Evolutionary conservation across 1,139 yeast genomes (phyloP), one percentile per base, ranked within the genome.

Genomic region (Hyphopichia wangnamkhiaoensis): DNA sequence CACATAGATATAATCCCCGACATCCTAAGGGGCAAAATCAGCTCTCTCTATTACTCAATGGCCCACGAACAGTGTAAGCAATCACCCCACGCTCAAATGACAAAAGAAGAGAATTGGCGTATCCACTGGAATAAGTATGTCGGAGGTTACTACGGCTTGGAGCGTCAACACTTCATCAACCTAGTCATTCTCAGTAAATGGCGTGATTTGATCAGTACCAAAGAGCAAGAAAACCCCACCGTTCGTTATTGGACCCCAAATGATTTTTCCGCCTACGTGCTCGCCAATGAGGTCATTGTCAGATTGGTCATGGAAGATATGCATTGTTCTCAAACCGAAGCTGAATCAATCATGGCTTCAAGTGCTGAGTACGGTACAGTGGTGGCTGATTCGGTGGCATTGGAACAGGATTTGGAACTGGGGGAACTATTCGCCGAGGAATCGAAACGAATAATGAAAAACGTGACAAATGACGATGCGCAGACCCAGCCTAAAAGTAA

Each of bases 141-240:
- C 8, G 80, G 80, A n/a, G 91, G 91, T 0, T 84, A 74, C 50
- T 74, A 75, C 48, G 91, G 91, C 0, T 58, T 75, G 30, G 68
- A 70, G 42, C 61, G 89, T 39, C 87, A 83, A 46, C 65, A 74
- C 39, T 56, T 64, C 13, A 70, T 84, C 1, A 74, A 83, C 1
- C 54, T 58, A 20, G 46, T 59, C 41, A 68, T 76, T 33, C 43
- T 59, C 28, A 47, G 59, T 20, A 46, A 56, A 35, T 69, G 49
- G 51, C 46, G 55, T 31, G 44, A 52, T 2, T 50, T 65, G 31
- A 51, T 79, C 8, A 40, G 53, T 7, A 44, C 44, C 5, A 53
- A 65, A 4, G 50, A 53, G 5, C 44, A 40, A 16, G 56, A 48
- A 14, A 74, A 76, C 46, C 60, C 65, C 13, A 76, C 80, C 1